These are phyloP conservation scores for Sporothrix brasiliensis DNA, from an alignment of 2,329 filamentous ascomycete genomes.

Conservation along the genomic window DNA sequence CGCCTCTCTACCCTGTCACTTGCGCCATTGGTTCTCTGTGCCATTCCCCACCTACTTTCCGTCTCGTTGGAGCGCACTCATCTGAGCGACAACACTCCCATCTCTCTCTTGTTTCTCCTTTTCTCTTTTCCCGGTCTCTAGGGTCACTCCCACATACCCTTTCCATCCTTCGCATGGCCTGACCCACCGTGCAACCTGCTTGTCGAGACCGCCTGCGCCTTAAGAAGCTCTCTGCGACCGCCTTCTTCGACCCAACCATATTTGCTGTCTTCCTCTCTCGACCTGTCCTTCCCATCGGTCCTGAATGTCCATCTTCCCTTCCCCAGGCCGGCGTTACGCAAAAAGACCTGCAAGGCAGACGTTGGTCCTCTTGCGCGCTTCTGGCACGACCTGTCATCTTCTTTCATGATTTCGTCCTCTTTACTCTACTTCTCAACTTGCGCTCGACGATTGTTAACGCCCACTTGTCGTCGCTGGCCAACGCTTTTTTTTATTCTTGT, in stretches of 20 bases:
- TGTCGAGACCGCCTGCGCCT: slow-evolving; percentile 23
- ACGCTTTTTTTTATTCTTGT: slow-evolving; percentile 1
- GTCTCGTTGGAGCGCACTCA: slow-evolving; percentile 12
- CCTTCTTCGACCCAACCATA: slow-evolving; percentile 20
- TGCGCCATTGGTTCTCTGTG: slow-evolving; percentile 12
- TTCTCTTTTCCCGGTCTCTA: not conserved
- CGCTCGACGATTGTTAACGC: slow-evolving; percentile 16
- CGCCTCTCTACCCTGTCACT: not conserved
- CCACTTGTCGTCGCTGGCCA: slow-evolving; percentile 16
- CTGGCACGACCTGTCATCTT: not conserved
- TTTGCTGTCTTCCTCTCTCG: slow-evolving; percentile 13
- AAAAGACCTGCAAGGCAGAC: slow-evolving; percentile 13
- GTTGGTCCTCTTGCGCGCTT: slow-evolving; percentile 23
- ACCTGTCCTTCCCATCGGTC: slow-evolving; percentile 25
- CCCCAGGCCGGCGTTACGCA: not conserved
- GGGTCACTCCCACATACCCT: not conserved
- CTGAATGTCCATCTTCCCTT: not conserved
- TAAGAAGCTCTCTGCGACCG: slow-evolving; percentile 32
- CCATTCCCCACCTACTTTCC: not conserved
- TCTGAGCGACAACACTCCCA: not conserved
- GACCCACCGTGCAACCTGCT: not conserved
- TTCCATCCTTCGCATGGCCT: slow-evolving; percentile 26
- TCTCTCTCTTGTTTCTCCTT: not conserved
- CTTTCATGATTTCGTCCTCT: not conserved
- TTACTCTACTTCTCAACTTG: not conserved